Evolutionary conservation across 345 rosid genomes (phyloP), one percentile per base, ranked within the genome.

Genomic region (Salix viminalis): DNA sequence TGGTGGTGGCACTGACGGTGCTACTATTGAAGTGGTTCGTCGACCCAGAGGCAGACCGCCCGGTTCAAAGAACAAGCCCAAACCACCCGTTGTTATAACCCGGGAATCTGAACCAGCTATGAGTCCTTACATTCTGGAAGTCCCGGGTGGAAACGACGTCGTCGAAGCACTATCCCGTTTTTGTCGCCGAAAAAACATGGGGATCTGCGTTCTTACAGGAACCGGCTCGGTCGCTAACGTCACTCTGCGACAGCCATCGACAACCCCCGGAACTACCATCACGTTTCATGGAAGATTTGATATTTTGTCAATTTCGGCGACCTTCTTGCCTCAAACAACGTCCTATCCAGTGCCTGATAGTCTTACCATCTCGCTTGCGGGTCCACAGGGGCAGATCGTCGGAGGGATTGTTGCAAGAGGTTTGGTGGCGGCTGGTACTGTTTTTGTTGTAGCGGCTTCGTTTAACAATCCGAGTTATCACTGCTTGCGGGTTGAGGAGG

Each of bases 241-340:
- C 42, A 91, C 97, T 32, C 88, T 95, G 23, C 99, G 93, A 13
- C 99, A 95, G 71, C 96, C 96, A 5, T 84, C 93, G n/a, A 75
- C 92, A 2, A 86, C 90, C 42, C 92, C 97, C 0, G 96, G 93
- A 50, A 73, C 93, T n/a, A 90, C 90, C 5, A 75, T 93, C 37
- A 95, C 94, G 13, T 95, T 95, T 83, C 97, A 91, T 21, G 99
- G 97, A 10, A 88, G 91, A 71, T 95, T 95, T 71, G 97, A 95
- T 28, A 89, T 95, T 46, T 89, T 93, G 32, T 95, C 99, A 0
- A 81, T 95, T 81, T 92, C 97, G 18, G 99, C 97, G 0, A 89
- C 97, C 4, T 87, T 91, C 65, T 77, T 93, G 56, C 88, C 96
- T 30, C 93, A 78, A 23, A 78, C 90, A 56, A 56, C 85, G 52